phyloP scores from a whole-genome alignment of 2,329 filamentous ascomycete genomes.

The Amauroascus niger region DNA sequence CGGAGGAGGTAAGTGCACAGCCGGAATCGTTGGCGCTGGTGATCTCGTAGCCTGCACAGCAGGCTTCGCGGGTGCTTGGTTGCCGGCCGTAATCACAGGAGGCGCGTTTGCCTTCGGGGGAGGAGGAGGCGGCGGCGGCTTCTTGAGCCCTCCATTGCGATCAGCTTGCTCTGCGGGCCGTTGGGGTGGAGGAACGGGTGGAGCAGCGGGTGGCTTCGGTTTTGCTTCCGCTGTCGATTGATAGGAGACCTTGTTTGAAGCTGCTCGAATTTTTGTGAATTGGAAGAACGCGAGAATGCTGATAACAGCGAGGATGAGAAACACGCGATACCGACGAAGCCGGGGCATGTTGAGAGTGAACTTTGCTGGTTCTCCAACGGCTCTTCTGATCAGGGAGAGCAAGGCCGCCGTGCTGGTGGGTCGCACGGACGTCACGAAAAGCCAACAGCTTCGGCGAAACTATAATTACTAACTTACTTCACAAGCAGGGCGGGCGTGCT shows the following conservation, averaged over 20 bases:
- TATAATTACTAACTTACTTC: too few species aligned
- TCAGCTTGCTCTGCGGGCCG: neutral
- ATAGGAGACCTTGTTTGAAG: conserved; percentile 11
- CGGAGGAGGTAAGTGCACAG: conserved; percentile 5
- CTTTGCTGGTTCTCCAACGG: too few species aligned
- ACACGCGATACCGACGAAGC: conserved; percentile 41
- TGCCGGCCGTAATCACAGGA: neutral
- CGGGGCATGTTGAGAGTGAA: conserved; percentile 36
- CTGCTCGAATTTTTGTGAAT: conserved; percentile 40
- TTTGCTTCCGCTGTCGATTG: conserved; percentile 6
- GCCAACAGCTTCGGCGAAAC: neutral
- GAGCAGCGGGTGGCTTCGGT: conserved; percentile 9
- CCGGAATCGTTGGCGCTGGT: neutral
- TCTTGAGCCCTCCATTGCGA: neutral
- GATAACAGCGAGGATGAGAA: conserved; percentile 38
- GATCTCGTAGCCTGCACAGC: neutral
- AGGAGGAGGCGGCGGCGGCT: neutral
- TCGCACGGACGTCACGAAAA: too few species aligned
- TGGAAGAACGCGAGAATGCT: conserved; percentile 42
- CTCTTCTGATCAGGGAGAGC: neutral
- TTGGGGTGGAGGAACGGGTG: conserved; percentile 4
- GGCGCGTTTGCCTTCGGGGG: neutral
- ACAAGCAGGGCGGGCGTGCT: neutral
- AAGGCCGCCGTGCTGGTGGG: neutral
- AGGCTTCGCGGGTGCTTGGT: neutral